Evolutionary conservation across 2,329 filamentous ascomycete species (phyloP), one percentile per base, ranked within the genome.

Genomic region (Curvularia sp.): DNA sequence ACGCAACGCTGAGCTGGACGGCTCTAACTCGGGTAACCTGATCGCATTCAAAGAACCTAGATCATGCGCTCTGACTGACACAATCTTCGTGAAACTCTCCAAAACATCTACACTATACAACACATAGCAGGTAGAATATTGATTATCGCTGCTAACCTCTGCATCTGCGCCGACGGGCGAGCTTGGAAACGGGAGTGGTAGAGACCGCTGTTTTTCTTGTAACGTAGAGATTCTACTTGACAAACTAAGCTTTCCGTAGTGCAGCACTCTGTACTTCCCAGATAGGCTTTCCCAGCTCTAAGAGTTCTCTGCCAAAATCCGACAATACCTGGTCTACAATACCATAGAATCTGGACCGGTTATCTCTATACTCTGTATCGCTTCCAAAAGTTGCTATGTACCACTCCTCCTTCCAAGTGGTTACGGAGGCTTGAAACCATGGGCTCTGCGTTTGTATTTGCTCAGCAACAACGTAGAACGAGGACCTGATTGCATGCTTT

Each of bases 391-490:
- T 66, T 18, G 62, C 60, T 15, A 44, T 46, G 12, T 55, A 13
- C 64, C 62, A 66, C 33, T 58, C 41, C 26, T 46, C 52, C 52
- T 63, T 64, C 62, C 60, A 65, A 1, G 22, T 42, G 5, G 24
- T 30, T 8, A 85, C 61, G 0, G 81, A 79, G 20, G 33, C 8
- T 56, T 33, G 0, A 66, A 2, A 0, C 80, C 82, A 30, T 74
- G 69, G 0, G 63, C 43, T 18, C 61, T 58, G 3, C 69, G 41
- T 5, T 42, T 77, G 70, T 0, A 86, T 71, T 3, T 79, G 63
- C 1, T 68, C 78, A 1, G 83, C 83, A 9, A 86, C 59, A 65
- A 86, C 73, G 64, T 87, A 86, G 61, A 86, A 87, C 0, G 83
- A 85, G 0, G 80, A 82, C 3, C 79, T 71, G 20, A 70, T 81